Conservation (phyloP, 371 early-diverging fungal genomes). For the Rhizopus arrhizus region DNA sequence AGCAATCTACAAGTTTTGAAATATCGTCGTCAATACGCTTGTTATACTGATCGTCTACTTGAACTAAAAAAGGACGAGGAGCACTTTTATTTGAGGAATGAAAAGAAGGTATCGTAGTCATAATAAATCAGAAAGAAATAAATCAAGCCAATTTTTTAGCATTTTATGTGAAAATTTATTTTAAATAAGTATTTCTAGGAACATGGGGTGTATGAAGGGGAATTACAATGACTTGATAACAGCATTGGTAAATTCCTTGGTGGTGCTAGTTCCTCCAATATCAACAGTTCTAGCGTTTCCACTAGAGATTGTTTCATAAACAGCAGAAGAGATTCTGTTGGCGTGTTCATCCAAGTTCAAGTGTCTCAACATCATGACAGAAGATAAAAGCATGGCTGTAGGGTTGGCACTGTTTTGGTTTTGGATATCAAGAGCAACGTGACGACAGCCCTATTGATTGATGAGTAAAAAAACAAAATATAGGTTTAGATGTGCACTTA, state of each 20-base stretch:
- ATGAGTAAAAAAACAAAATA: background rate
- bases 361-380: slow-evolving; percentile 97
- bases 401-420: slow-evolving; percentile 92
- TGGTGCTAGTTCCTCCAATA: slow-evolving; percentile 59
- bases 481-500: slow-evolving; percentile 30
- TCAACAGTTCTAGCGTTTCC: slow-evolving; percentile 35
- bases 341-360: slow-evolving; percentile 82
- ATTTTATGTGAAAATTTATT: no score
- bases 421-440: slow-evolving; percentile 91
- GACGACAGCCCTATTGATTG: slow-evolving; percentile 77
- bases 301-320: slow-evolving; percentile 27
- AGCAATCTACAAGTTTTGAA: slow-evolving; percentile 61
- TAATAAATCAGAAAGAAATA: slow-evolving; percentile 1
- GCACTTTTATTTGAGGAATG: background rate
- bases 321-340: slow-evolving; percentile 82
- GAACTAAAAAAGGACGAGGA: slow-evolving; percentile 30
- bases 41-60: slow-evolving; percentile 66
- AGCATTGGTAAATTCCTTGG: slow-evolving; percentile 89
- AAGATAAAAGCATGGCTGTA: slow-evolving; percentile 89
- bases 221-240: slow-evolving; percentile 69
- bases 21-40: slow-evolving; percentile 66
- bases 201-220: background rate
- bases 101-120: slow-evolving; percentile 22
- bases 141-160: background rate
- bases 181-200: background rate